Conservation (phyloP, 2,329 filamentous ascomycete species). For the Aspergillaceae sp. region DNA sequence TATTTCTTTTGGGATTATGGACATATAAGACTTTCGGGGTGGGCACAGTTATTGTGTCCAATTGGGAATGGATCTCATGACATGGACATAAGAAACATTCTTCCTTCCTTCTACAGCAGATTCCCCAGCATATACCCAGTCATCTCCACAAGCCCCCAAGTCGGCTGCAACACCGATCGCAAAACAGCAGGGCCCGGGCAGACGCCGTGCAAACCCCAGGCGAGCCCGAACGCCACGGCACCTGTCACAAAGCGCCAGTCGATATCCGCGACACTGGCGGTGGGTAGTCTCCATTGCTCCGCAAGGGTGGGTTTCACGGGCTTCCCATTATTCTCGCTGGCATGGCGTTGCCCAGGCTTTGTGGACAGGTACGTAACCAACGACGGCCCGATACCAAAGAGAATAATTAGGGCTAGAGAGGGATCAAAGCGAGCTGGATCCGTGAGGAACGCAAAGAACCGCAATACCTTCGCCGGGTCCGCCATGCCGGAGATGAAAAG, state of each 20-base stretch:
- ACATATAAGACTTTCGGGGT: no score
- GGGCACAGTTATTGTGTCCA: no score
- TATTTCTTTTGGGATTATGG: no score
- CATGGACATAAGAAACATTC: no score
- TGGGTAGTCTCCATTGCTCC: slow-evolving; percentile 36
- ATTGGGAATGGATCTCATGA: not conserved
- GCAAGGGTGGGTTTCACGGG: slow-evolving; percentile 32
- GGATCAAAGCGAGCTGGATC: slow-evolving; percentile 42
- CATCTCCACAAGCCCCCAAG: slow-evolving; percentile 42
- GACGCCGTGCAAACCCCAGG: slow-evolving; percentile 44
- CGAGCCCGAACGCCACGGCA: slow-evolving; percentile 41
- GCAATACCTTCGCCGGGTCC: slow-evolving; percentile 41
- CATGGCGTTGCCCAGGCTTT: slow-evolving; percentile 19
- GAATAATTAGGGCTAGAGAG: slow-evolving; percentile 40
- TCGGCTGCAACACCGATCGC: slow-evolving; percentile 39
- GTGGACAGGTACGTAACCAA: slow-evolving; percentile 26
- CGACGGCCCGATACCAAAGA: slow-evolving; percentile 44
- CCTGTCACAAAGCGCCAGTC: slow-evolving; percentile 43
- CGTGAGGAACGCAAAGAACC: slow-evolving; percentile 41
- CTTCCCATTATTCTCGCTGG: slow-evolving; percentile 14
- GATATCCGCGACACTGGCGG: slow-evolving; percentile 38
- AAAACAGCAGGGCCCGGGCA: slow-evolving; percentile 46
- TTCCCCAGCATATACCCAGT: slow-evolving; percentile 40
- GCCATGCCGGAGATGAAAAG: slow-evolving; percentile 46
- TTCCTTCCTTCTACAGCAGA: slow-evolving; percentile 14